Evolutionary conservation across 345 rosid genomes (phyloP).

Genomic region (Arabis hirsuta): DNA sequence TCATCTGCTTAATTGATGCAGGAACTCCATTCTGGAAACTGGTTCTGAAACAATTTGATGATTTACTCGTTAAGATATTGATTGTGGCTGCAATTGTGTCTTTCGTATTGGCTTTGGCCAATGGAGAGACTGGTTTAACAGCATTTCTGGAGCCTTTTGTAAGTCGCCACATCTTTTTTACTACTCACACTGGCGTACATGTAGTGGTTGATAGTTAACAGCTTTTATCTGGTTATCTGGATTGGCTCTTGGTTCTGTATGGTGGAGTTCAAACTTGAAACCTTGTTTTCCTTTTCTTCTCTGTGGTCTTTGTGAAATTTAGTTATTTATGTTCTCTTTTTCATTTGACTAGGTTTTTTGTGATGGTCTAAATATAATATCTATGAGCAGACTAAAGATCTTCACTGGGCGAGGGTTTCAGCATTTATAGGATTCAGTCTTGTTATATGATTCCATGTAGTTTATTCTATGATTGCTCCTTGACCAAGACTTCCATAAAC

Average conservation of each 20-base stretch:
- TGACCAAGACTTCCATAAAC: constrained; percentile 10
- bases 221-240: constrained; percentile 10
- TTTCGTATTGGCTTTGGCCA: constrained; percentile 81
- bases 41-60: constrained; percentile 96
- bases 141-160: constrained; percentile 99
- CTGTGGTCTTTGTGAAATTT: constrained; percentile 4
- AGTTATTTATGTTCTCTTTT: background rate
- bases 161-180: constrained; percentile 48
- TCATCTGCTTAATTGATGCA: constrained; percentile 47
- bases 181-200: constrained; percentile 3
- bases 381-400: constrained; percentile 8
- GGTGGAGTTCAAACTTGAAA: constrained; percentile 23
- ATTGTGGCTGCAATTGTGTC: constrained; percentile 92
- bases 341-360: constrained; percentile 11
- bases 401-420: constrained; percentile 12
- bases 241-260: constrained; percentile 1
- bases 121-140: constrained; percentile 95
- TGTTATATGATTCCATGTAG: background rate
- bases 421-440: constrained; percentile 7
- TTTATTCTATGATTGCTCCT: background rate
- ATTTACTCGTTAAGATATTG: constrained; percentile 96
- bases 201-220: background rate
- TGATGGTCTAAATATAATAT: background rate
- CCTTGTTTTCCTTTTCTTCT: constrained; percentile 1
- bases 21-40: constrained; percentile 98